Conservation (phyloP, 208 protist genomes). For the Wallacemonas sp. region DNA sequence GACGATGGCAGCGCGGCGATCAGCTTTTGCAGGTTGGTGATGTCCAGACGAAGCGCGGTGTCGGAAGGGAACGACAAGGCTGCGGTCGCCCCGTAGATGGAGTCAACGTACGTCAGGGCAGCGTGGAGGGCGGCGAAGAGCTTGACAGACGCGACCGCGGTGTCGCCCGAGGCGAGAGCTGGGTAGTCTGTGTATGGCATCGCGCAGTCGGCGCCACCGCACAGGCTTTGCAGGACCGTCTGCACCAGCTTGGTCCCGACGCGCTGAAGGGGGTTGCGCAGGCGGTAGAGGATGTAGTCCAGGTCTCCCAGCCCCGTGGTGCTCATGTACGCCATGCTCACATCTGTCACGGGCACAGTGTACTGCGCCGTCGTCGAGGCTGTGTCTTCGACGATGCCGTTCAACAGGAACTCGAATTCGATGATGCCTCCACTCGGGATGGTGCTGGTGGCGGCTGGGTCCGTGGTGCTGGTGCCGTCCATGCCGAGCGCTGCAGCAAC, state of each 20-base stretch:
- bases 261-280: neutral
- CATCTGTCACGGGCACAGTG: neutral
- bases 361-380: neutral
- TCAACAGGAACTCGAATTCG: neutral
- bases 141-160: neutral
- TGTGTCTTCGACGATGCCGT: neutral
- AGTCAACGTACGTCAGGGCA: neutral
- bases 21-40: neutral
- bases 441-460: neutral
- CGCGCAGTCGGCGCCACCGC: neutral
- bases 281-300: neutral
- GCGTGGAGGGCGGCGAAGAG: constrained; percentile 10
- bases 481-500: neutral
- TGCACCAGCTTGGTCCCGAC: neutral
- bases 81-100: neutral
- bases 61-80: neutral
- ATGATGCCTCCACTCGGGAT: neutral
- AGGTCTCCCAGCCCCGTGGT: neutral
- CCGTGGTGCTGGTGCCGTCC: no score
- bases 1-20: neutral
- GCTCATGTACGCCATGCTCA: neutral
- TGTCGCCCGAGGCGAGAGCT: neutral
- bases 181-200: neutral
- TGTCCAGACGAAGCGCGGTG: neutral
- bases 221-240: neutral